Evolutionary conservation across 192 early-diverging fungal genomes (phyloP), one percentile per base, ranked within the genome.

Genomic region (Entomortierella lignicola): DNA sequence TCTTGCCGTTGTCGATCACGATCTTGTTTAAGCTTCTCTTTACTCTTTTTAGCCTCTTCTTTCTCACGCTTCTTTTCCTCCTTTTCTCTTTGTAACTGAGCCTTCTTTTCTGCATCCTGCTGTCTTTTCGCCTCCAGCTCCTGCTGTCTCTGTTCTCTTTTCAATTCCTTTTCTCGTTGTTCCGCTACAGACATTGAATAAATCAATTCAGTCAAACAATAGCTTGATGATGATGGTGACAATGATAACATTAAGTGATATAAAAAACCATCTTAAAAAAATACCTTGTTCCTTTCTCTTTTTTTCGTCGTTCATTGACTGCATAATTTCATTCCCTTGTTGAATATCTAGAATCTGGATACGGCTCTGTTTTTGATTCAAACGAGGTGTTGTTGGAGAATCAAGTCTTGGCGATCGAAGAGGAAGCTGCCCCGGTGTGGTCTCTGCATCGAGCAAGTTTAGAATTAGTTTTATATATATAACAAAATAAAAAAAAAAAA

Each of bases 241-340:
- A 47, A 20, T 11, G 15, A 20, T 4, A 47, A 47, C 5, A 47
- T 12, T 4, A 47, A 47, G 17, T 12, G 20, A 47, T 2, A 47
- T 4, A 12, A 15, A 47, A 20, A 20, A 47, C 44, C 44, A 11
- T 15, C 44, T 44, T 23, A 2, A 8, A 30, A n/a, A 1, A 6
- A 25, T 69, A 79, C 75, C 75, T 66, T 79, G 62, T 25, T 79
- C 75, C 20, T 55, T 53, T 15, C 63, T 53, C 39, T 37, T 42
- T 42, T 70, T 79, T 4, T 62, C 68, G 17, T 69, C 75, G 15
- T 79, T 69, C 75, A 79, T 79, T 0, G 55, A 58, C 32, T 79
- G 75, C 62, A 79, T 79, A 52, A 79, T 79, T 51, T 79, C 75
- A 21, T 62, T 79, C 60, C 75, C 75, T 60, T 79, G 75, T n/a